These are phyloP conservation scores for Chaetomium sp. DNA, from an alignment of 2,329 filamentous ascomycete species.

Conservation along the genomic window DNA sequence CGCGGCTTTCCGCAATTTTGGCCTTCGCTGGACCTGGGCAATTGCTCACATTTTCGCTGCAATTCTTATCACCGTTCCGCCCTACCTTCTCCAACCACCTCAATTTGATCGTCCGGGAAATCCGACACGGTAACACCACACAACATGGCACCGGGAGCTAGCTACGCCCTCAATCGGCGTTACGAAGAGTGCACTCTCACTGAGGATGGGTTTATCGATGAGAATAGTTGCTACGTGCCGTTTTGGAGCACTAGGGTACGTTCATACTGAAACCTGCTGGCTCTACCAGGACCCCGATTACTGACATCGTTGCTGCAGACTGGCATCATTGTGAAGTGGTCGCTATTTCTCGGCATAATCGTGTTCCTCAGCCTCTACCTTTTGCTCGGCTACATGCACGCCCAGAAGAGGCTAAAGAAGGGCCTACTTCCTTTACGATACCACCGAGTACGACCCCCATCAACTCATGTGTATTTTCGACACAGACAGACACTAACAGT, in stretches of 20 bases:
- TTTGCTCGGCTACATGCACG: constrained; percentile 63
- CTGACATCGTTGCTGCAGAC: constrained; percentile 36
- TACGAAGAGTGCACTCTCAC: constrained; percentile 14
- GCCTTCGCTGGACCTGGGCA: background rate
- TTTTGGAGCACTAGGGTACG: constrained; percentile 37
- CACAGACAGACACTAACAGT: background rate
- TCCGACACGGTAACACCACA: background rate
- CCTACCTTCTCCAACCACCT: background rate
- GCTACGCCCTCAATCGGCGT: constrained; percentile 12
- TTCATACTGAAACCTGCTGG: background rate
- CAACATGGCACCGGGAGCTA: constrained; percentile 11
- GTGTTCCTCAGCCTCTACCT: constrained; percentile 54
- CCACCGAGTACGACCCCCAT: constrained; percentile 51
- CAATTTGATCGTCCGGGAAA: background rate
- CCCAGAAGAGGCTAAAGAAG: constrained; percentile 57
- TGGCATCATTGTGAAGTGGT: constrained; percentile 64
- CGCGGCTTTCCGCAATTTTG: background rate
- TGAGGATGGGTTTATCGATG: constrained; percentile 25
- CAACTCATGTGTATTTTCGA: too few species aligned
- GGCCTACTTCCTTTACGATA: constrained; percentile 61
- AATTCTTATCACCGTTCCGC: background rate
- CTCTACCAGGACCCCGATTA: background rate
- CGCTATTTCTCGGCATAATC: constrained; percentile 58
- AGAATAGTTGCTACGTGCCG: constrained; percentile 26
- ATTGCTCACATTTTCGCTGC: background rate